These are phyloP conservation scores for Bolboschoenus planiculmis DNA, from an alignment of 176 grass and related monocot genomes.

Conservation along the genomic window DNA sequence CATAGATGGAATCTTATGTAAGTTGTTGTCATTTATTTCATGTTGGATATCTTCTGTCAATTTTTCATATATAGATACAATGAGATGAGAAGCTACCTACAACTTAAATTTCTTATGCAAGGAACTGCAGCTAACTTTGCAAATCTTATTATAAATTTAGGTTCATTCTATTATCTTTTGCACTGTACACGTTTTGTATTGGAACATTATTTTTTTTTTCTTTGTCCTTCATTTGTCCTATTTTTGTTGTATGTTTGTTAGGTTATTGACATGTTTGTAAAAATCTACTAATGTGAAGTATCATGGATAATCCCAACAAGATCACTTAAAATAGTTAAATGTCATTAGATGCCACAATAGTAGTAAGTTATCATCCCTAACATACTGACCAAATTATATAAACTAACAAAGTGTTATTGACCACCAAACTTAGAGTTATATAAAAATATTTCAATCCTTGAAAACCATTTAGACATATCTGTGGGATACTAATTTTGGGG, in stretches of 20 bases:
- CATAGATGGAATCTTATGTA: not conserved
- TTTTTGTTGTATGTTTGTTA: too few relatives aligned
- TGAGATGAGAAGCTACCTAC: not conserved
- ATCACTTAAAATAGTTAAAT: too few relatives aligned
- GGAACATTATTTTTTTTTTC: too few relatives aligned
- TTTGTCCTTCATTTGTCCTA: too few relatives aligned
- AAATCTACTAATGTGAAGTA: not conserved
- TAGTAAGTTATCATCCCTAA: not conserved
- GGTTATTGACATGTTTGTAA: too few relatives aligned
- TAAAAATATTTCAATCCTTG: not conserved
- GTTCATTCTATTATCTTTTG: not conserved
- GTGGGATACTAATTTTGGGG: not conserved
- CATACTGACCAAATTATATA: not conserved
- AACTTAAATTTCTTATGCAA: too few relatives aligned
- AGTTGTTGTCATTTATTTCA: not conserved
- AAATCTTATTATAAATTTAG: not conserved
- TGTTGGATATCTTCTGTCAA: not conserved
- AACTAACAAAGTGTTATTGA: too few relatives aligned
- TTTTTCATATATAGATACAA: not conserved
- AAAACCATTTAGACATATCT: not conserved
- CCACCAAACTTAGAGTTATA: not conserved
- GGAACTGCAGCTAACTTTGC: too few relatives aligned
- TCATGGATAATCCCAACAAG: not conserved
- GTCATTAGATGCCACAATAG: not conserved
- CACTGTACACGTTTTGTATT: not conserved